Conservation (phyloP, 768 basidiomycete species). For the Kwoniella sp. region DNA sequence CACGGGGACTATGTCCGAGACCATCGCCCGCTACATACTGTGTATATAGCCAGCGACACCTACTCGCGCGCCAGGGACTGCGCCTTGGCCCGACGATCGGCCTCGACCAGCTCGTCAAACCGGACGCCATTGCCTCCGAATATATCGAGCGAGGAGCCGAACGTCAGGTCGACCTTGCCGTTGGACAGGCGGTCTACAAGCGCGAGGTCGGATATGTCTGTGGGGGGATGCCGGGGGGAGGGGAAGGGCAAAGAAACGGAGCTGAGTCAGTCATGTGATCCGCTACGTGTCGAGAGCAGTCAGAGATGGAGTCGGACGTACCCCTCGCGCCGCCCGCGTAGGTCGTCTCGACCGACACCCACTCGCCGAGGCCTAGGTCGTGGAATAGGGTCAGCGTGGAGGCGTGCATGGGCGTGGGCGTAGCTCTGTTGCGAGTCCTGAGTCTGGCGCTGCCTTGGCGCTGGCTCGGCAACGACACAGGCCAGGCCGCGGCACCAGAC, state of each 20-base stretch:
- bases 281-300: too few species aligned
- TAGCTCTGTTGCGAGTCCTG: too few species aligned
- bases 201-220: slow-evolving; percentile 74
- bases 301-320: slow-evolving; percentile 42
- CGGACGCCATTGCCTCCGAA: slow-evolving; percentile 54
- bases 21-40: too few species aligned
- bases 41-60: too few species aligned
- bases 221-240: neutral
- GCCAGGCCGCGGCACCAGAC: too few species aligned
- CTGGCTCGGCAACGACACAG: too few species aligned
- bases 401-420: too few species aligned
- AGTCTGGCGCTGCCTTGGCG: too few species aligned
- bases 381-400: too few species aligned
- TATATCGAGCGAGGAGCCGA: slow-evolving; percentile 66
- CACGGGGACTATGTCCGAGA: too few species aligned
- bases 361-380: slow-evolving; percentile 72
- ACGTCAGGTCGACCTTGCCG: slow-evolving; percentile 83
- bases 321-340: slow-evolving; percentile 96
- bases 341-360: slow-evolving; percentile 85
- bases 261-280: too few species aligned
- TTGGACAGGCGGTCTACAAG: slow-evolving; percentile 72
- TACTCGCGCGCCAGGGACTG: neutral
- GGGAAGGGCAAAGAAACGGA: too few species aligned
- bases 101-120: slow-evolving; percentile 52
- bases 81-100: slow-evolving; percentile 41